These are phyloP conservation scores for Cordyceps fumosorosea DNA, from an alignment of 2,329 filamentous ascomycete species.

Conservation along the genomic window DNA sequence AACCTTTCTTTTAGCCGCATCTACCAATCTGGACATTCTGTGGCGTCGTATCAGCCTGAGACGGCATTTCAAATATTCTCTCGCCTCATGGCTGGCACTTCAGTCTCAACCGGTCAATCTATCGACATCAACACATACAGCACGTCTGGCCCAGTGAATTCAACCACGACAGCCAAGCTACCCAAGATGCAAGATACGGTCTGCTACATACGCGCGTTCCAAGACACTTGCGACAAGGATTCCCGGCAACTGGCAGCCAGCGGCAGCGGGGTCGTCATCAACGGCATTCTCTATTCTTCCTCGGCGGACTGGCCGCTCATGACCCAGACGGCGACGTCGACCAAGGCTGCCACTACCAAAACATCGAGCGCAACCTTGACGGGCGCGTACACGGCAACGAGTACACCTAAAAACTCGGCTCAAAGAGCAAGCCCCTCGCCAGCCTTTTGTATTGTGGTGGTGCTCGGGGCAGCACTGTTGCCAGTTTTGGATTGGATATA, in stretches of 20 bases:
- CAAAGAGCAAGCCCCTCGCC: neutral
- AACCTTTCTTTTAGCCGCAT: conserved; percentile 64
- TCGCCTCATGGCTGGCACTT: conserved; percentile 49
- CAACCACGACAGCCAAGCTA: conserved; percentile 48
- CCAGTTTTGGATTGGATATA: conserved; percentile 4
- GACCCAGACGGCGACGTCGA: conserved; percentile 18
- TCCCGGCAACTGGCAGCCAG: conserved; percentile 42
- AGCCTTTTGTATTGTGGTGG: neutral
- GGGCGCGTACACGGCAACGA: conserved; percentile 30
- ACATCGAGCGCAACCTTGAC: conserved; percentile 22
- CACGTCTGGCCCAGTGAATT: conserved; percentile 50
- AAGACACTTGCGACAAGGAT: conserved; percentile 42
- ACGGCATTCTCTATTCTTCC: conserved; percentile 48
- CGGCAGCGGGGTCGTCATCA: conserved; percentile 50
- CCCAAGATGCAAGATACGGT: conserved; percentile 42
- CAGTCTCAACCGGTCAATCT: conserved; percentile 47
- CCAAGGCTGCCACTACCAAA: conserved; percentile 17
- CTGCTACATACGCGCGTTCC: conserved; percentile 53
- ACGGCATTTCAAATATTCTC: conserved; percentile 55
- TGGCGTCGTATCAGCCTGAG: conserved; percentile 55
- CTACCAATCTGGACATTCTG: conserved; percentile 59
- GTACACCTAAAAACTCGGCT: conserved; percentile 22
- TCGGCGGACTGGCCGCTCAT: conserved; percentile 36
- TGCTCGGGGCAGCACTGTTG: neutral
- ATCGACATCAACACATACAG: conserved; percentile 47